Evolutionary conservation across 192 early-diverging fungal genomes (phyloP).

Genomic region (Cetraspora pellucida): DNA sequence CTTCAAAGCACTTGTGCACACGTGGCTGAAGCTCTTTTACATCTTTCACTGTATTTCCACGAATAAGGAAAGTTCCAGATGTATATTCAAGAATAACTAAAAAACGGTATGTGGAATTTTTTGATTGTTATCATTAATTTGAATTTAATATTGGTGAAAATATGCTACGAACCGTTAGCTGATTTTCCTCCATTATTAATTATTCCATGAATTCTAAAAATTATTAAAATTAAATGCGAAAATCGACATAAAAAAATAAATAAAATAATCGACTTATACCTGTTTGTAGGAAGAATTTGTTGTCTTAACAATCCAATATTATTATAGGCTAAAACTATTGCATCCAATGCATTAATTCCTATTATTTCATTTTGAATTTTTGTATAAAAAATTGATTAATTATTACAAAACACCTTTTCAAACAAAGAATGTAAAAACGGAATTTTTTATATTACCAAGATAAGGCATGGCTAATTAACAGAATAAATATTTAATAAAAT

Average conservation of each 20-base stretch:
- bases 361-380: neutral
- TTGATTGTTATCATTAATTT: neutral
- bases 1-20: slow-evolving; percentile 60
- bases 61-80: slow-evolving; percentile 57
- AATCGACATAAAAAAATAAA: neutral
- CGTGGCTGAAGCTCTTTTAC: slow-evolving; percentile 52
- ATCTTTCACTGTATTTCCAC: slow-evolving; percentile 54
- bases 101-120: slow-evolving; percentile 18
- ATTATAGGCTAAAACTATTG: slow-evolving; percentile 65
- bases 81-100: slow-evolving; percentile 70
- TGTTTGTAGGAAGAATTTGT: slow-evolving; percentile 67
- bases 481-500: too few species aligned
- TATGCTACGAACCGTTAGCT: slow-evolving; percentile 37
- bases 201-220: slow-evolving; percentile 67
- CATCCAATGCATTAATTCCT: slow-evolving; percentile 83
- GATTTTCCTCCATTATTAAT: slow-evolving; percentile 75
- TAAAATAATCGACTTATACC: slow-evolving; percentile 24
- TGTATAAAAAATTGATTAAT: too few species aligned
- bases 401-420: too few species aligned
- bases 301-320: slow-evolving; percentile 70
- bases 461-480: too few species aligned
- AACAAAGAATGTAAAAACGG: too few species aligned
- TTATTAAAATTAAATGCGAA: neutral
- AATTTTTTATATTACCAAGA: too few species aligned
- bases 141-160: neutral